phyloP scores from a whole-genome alignment of 2,329 filamentous ascomycete species.

The Fusarium sp. region DNA sequence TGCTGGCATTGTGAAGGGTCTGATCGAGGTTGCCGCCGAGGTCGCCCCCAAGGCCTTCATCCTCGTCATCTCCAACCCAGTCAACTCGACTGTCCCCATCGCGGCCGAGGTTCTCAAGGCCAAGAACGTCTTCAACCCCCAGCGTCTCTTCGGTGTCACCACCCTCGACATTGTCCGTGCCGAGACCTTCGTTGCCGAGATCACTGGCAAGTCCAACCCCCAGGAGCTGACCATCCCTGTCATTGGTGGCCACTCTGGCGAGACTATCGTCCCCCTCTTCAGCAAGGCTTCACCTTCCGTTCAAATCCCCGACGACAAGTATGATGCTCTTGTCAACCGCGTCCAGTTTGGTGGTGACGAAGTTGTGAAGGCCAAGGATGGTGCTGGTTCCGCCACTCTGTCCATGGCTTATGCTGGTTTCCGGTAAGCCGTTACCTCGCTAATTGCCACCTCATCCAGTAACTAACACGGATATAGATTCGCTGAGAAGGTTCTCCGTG shows the following conservation, averaged over 20 bases:
- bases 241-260: slow-evolving; percentile 96
- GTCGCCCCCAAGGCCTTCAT: slow-evolving; percentile 93
- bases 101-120: slow-evolving; percentile 96
- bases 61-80: slow-evolving; percentile 98
- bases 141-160: slow-evolving; percentile 98
- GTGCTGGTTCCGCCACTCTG: slow-evolving; percentile 89
- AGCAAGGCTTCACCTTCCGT: slow-evolving; percentile 88
- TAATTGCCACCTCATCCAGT: not conserved
- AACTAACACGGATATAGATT: slow-evolving; percentile 70
- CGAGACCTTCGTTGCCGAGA: slow-evolving; percentile 93
- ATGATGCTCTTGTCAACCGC: slow-evolving; percentile 91
- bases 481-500: slow-evolving; percentile 93
- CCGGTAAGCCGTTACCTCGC: slow-evolving; percentile 68
- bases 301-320: slow-evolving; percentile 88
- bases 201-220: slow-evolving; percentile 85
- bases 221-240: slow-evolving; percentile 90
- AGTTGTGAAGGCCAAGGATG: slow-evolving; percentile 95
- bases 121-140: slow-evolving; percentile 92
- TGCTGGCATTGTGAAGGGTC: slow-evolving; percentile 94
- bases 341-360: slow-evolving; percentile 99
- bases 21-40: slow-evolving; percentile 90
- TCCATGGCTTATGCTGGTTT: slow-evolving; percentile 97
- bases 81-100: slow-evolving; percentile 99
- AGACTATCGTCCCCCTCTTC: slow-evolving; percentile 98
- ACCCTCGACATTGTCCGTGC: slow-evolving; percentile 98